phyloP scores from a whole-genome alignment of 331 rosid genomes.

The Erythrophleum ivorense region DNA sequence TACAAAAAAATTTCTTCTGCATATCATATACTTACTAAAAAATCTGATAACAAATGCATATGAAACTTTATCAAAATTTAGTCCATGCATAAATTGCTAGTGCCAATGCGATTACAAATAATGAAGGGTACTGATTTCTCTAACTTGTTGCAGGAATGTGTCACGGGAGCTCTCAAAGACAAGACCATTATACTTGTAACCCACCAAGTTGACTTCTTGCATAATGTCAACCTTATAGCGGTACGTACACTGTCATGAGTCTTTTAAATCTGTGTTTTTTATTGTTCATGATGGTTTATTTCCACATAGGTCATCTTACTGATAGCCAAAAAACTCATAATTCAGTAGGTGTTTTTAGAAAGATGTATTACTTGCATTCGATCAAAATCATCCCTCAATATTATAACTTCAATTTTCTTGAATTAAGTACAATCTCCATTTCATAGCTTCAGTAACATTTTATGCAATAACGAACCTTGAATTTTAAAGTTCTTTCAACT shows the following conservation, averaged over 20 bases:
- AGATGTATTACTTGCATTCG: background rate
- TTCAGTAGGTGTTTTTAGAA: background rate
- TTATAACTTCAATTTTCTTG: background rate
- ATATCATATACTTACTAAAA: no score
- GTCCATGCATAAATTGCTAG: no score
- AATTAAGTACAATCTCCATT: background rate
- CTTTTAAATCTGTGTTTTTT: background rate
- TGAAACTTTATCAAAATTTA: no score
- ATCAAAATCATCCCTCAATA: background rate
- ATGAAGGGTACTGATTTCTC: no score
- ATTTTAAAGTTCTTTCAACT: background rate
- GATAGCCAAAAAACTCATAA: no score
- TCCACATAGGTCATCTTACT: no score
- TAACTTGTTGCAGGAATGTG: background rate
- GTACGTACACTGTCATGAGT: background rate
- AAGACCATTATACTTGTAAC: slow-evolving; percentile 8
- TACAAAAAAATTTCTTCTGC: no score
- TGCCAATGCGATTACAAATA: no score
- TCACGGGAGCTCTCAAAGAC: background rate
- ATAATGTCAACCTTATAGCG: background rate
- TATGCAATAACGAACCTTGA: background rate
- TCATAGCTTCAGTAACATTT: no score
- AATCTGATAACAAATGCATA: no score
- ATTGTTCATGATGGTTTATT: no score
- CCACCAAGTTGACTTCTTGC: slow-evolving; percentile 11